Conservation (phyloP, 805 yeast genomes). For the Blastobotrys americana region DNA sequence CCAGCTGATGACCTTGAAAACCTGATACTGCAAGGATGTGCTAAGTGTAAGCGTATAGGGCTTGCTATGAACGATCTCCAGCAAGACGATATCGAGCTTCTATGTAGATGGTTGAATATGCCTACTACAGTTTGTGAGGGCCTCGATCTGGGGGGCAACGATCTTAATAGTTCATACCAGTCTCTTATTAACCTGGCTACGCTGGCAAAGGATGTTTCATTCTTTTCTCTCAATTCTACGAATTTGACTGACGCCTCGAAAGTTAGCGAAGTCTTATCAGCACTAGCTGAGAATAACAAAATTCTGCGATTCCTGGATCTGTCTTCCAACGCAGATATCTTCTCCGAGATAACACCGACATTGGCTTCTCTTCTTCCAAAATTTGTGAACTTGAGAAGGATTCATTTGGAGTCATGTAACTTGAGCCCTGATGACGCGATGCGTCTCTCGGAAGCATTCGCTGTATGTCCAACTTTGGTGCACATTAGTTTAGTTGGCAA, state of each 20-base stretch:
- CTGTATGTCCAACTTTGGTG: conserved; percentile 56
- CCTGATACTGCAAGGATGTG: conserved; percentile 54
- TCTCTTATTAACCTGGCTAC: conserved; percentile 13
- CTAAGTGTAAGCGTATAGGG: conserved; percentile 58
- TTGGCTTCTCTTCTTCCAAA: conserved; percentile 61
- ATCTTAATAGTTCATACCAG: conserved; percentile 32
- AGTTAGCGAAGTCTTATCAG: conserved; percentile 43
- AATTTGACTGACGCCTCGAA: conserved; percentile 39
- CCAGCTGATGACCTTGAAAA: conserved; percentile 39
- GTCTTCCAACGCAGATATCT: conserved; percentile 59
- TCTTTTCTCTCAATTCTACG: conserved; percentile 61
- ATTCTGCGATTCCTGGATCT: conserved; percentile 68
- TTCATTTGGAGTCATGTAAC: conserved; percentile 66
- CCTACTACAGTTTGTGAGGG: conserved; percentile 48
- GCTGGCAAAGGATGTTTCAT: conserved; percentile 31
- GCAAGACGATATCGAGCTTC: conserved; percentile 47
- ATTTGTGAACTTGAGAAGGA: conserved; percentile 53
- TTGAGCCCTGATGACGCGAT: conserved; percentile 50
- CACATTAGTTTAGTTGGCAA: conserved; percentile 68
- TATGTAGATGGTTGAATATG: conserved; percentile 52
- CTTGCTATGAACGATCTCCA: conserved; percentile 66
- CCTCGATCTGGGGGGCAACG: conserved; percentile 79
- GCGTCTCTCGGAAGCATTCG: conserved; percentile 58
- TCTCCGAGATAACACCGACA: conserved; percentile 53
- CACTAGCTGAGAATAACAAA: conserved; percentile 43